Conservation (phyloP, 169 alveolate species). For the Sarcocystis neurona region DNA sequence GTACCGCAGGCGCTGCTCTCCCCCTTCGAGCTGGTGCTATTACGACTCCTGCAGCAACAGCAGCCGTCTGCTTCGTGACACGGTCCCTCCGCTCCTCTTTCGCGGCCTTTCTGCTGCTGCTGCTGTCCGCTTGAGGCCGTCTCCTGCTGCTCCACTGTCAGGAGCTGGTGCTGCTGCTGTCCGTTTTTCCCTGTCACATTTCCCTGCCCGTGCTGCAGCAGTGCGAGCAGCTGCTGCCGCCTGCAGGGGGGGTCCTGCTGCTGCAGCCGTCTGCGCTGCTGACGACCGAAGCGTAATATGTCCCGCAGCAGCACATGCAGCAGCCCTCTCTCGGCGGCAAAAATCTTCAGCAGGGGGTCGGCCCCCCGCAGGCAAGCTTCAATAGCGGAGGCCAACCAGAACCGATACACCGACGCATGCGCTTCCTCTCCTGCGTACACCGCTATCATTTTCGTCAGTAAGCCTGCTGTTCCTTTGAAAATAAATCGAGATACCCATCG, state of each 20-base stretch:
- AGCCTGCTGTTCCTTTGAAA: slow-evolving; percentile 34
- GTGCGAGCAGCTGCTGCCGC: background rate
- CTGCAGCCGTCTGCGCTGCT: background rate
- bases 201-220: background rate
- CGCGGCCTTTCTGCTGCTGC: background rate
- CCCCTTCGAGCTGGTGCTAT: slow-evolving; percentile 25
- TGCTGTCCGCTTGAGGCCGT: background rate
- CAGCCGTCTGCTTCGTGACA: background rate
- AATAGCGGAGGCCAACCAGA: slow-evolving; percentile 47
- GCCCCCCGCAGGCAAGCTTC: slow-evolving; percentile 46
- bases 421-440: slow-evolving; percentile 32
- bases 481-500: slow-evolving; percentile 16
- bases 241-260: background rate
- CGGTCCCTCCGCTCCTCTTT: background rate
- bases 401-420: slow-evolving; percentile 24
- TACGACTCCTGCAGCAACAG: background rate
- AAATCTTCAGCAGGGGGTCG: slow-evolving; percentile 34
- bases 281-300: background rate
- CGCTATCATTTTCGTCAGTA: slow-evolving; percentile 26
- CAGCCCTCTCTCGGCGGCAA: slow-evolving; percentile 46
- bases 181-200: background rate
- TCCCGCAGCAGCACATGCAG: slow-evolving; percentile 25
- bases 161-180: slow-evolving; percentile 28
- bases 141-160: background rate
- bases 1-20: background rate